Conservation (phyloP, 495 filamentous ascomycete genomes). For the Lepraria neglecta region DNA sequence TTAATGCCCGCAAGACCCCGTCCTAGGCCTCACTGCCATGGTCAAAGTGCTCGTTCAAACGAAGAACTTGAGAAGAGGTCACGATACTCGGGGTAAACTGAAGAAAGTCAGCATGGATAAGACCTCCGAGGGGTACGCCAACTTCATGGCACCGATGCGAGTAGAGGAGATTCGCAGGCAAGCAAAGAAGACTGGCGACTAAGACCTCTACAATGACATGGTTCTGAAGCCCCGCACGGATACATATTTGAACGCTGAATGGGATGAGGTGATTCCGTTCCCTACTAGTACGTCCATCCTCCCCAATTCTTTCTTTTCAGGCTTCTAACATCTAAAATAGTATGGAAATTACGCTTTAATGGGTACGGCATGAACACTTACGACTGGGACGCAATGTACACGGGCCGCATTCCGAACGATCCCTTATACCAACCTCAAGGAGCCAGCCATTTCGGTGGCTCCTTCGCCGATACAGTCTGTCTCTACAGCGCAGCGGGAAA, state of each 20-base stretch:
- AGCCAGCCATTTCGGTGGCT: constrained; percentile 12
- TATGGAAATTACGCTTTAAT: constrained; percentile 20
- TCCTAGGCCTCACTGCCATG: constrained; percentile 47
- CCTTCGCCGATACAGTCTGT: constrained; percentile 10
- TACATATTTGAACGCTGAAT: constrained; percentile 22
- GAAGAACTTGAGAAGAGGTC: constrained; percentile 44
- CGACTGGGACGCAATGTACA: not conserved
- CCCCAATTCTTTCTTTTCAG: not conserved
- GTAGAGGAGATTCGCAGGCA: constrained; percentile 7
- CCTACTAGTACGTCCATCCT: constrained; percentile 11
- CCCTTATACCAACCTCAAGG: constrained; percentile 15
- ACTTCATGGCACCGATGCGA: constrained; percentile 20
- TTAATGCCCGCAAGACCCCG: constrained; percentile 44
- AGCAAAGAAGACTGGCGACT: not conserved
- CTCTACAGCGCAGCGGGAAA: constrained; percentile 1
- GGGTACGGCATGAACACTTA: constrained; percentile 16
- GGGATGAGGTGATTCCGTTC: constrained; percentile 21
- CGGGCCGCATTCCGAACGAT: constrained; percentile 1
- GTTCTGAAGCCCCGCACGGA: constrained; percentile 14
- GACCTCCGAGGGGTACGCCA: constrained; percentile 43
- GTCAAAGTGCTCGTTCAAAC: constrained; percentile 33
- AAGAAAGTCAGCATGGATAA: constrained; percentile 47
- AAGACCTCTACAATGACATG: not conserved
- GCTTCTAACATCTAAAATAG: not conserved
- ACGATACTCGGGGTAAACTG: constrained; percentile 50